Evolutionary conservation across 108 stramenopile genomes (phyloP), one percentile per base, ranked within the genome.

Genomic region (Nitzschia palea): DNA sequence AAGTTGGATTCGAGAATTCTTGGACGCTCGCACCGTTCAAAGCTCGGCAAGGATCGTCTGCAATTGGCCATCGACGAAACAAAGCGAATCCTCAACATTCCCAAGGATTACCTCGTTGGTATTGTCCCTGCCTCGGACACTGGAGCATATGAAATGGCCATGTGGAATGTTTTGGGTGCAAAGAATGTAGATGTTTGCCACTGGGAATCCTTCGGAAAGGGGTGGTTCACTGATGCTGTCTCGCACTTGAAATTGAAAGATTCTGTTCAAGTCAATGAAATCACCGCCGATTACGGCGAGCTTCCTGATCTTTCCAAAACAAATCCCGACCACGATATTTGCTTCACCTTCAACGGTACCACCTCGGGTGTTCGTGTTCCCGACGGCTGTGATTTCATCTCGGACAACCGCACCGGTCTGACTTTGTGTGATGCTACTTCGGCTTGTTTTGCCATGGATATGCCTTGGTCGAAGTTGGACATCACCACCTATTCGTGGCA

Each of bases 121-220:
- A 96, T 98, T 68, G 99, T 99, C 50, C 98, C 99, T 51, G 99
- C 97, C 51, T 97, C 96, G 17, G 99, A 99, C 67, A 99, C 99
- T 27, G 99, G 99, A 23, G 99, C 99, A 23, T 98, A 95, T 75
- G 99, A 99, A 88, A 99, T 99, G 99, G 99, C 99, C 71, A 99
- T 99, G 99, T 99, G 99, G 99, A 95, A 86, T 77, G 93, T 99
- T 83, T 84, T 99, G 32, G 99, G 99, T 26, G 82, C 68, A 17
- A 71, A 87, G 17, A 96, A 98, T 67, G 86, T 99, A 44, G 99
- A 99, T 74, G 73, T 95, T 57, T 97, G 93, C 78, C 90, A 98
- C 78, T 99, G 98, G 98, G 99, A 99, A 80, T 91, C 89, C 42
- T 99, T 99, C 66, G 99, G 98, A 36, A 97, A 95, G 87, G 96